These are phyloP conservation scores for Trichosporon coremiiforme DNA, from an alignment of 1,284 basidiomycete genomes.

Conservation along the genomic window DNA sequence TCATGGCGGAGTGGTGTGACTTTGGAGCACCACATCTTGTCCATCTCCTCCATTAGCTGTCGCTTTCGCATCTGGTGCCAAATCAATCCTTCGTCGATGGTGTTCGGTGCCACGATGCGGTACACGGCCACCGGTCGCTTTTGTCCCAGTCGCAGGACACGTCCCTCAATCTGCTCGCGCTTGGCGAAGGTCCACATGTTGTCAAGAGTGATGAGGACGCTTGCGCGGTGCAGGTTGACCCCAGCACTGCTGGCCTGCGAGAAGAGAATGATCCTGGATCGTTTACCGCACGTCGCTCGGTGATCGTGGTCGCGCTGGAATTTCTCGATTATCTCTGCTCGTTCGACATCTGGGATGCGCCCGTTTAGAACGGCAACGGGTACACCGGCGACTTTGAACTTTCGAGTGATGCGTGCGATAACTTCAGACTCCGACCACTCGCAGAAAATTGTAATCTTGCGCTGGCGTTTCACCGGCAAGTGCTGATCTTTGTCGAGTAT, in stretches of 20 bases:
- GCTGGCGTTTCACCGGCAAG: neutral
- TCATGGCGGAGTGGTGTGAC: neutral
- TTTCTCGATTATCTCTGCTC: neutral
- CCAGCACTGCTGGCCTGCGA: constrained; percentile 1
- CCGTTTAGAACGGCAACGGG: neutral
- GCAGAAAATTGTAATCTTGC: neutral
- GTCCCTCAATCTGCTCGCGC: constrained; percentile 7
- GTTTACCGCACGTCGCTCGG: neutral
- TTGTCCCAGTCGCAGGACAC: neutral
- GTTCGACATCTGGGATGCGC: neutral
- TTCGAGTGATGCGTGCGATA: neutral
- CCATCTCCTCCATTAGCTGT: neutral
- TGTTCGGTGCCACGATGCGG: constrained; percentile 4
- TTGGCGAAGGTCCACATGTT: neutral
- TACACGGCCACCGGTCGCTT: neutral
- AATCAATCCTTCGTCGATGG: constrained; percentile 14
- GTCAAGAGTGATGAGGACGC: constrained; percentile 11
- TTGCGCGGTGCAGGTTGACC: constrained; percentile 18
- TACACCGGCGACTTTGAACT: neutral
- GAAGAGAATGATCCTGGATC: constrained; percentile 9
- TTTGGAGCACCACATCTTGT: neutral
- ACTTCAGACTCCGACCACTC: neutral
- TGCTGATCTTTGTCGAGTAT: neutral
- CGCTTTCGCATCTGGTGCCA: constrained; percentile 11
- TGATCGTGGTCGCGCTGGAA: constrained; percentile 14